A percentile compares a stretch with the other conserved stretches of the same genome.
phyloP scores from a whole-genome alignment of 2,329 filamentous ascomycete genomes.

The Cladosporium sp. region DNA sequence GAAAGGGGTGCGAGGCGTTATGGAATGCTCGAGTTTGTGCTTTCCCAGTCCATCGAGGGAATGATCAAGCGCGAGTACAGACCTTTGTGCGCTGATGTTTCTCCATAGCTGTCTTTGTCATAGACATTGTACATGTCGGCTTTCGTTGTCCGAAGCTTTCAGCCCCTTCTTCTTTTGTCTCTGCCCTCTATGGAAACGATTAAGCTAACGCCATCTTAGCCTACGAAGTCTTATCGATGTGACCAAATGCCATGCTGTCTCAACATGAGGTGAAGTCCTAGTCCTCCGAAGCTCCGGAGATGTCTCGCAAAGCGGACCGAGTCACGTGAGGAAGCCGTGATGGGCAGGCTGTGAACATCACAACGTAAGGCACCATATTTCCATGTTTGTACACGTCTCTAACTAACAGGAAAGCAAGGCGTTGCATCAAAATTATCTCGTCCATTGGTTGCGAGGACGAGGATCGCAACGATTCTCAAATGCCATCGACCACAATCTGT shows the following conservation, averaged over 20 bases:
- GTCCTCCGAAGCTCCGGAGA: neutral
- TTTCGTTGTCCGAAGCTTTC: neutral
- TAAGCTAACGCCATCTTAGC: neutral
- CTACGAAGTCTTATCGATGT: neutral
- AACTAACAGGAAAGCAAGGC: neutral
- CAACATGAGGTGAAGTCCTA: neutral
- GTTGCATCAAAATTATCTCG: neutral
- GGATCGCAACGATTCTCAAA: neutral
- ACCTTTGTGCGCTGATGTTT: neutral
- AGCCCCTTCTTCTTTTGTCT: no score
- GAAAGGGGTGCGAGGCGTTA: neutral
- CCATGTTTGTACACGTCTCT: neutral
- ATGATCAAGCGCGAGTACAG: neutral
- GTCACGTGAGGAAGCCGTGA: neutral
- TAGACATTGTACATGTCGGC: neutral
- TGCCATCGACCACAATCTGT: neutral
- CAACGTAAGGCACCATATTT: neutral
- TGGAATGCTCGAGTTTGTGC: neutral
- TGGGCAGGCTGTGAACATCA: neutral
- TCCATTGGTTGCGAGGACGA: neutral
- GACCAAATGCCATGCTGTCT: neutral
- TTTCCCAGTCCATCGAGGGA: neutral
- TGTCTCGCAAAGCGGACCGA: neutral
- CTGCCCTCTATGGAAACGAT: no score
- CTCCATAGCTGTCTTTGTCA: neutral